Evolutionary conservation across 495 filamentous ascomycete genomes (phyloP).

Genomic region (Aspergillus saccharolyticus): DNA sequence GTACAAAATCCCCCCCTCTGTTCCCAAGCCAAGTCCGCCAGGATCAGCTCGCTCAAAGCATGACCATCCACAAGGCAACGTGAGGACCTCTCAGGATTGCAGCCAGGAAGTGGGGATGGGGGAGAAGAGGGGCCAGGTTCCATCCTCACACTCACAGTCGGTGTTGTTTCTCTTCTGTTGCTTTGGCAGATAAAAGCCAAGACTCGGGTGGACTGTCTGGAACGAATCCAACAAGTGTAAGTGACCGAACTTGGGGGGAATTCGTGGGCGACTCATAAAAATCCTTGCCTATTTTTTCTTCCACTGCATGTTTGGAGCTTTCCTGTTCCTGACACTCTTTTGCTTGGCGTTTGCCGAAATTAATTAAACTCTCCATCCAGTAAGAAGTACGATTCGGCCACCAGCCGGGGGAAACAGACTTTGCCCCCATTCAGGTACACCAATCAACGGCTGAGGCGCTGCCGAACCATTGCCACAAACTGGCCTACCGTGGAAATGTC

Average conservation of each 20-base stretch:
- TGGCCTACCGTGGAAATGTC: conserved; percentile 15
- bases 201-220: neutral
- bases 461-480: conserved; percentile 15
- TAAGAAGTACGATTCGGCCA: conserved; percentile 5
- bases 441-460: conserved; percentile 13
- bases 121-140: neutral
- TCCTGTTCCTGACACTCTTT: conserved; percentile 27
- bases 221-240: neutral
- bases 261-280: neutral
- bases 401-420: conserved; percentile 7
- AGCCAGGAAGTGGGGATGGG: neutral
- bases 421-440: conserved; percentile 20
- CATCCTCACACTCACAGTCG: no score
- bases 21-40: conserved; percentile 1
- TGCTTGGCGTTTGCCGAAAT: conserved; percentile 22
- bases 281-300: conserved; percentile 6
- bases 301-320: conserved; percentile 18
- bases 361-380: conserved; percentile 15
- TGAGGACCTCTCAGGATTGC: conserved; percentile 2
- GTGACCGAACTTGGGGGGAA: neutral
- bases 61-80: conserved; percentile 2
- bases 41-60: neutral
- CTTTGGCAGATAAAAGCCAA: neutral
- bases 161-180: no score
- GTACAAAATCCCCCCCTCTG: neutral